Conservation (phyloP, 495 filamentous ascomycete genomes). For the Aspergillus funiculosus region DNA sequence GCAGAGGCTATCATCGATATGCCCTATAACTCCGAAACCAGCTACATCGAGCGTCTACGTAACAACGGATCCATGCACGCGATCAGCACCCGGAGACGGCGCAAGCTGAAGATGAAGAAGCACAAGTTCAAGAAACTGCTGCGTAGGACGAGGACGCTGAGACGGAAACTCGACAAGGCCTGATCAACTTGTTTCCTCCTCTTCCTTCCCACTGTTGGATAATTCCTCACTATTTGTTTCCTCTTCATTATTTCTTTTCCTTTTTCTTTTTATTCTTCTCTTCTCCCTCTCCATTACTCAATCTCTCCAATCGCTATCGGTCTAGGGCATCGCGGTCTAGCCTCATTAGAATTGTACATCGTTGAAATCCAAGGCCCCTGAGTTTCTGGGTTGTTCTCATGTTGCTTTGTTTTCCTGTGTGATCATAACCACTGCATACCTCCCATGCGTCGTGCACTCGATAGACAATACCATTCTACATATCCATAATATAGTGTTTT, state of each 20-base stretch:
- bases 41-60: conserved; percentile 38
- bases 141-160: conserved; percentile 80
- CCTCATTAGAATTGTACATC: conserved; percentile 2
- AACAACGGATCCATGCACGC: conserved; percentile 46
- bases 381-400: conserved; percentile 4
- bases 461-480: conserved; percentile 20
- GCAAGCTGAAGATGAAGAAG: conserved; percentile 99
- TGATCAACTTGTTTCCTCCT: conserved; percentile 19
- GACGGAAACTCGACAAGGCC: conserved; percentile 72
- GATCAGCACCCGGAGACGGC: conserved; percentile 81
- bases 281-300: background rate
- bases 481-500: background rate
- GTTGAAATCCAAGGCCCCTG: background rate
- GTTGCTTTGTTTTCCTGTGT: background rate
- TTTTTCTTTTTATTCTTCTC: conserved; percentile 1
- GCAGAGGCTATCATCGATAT: conserved; percentile 32
- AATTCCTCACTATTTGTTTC: conserved; percentile 2
- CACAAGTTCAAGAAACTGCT: conserved; percentile 99
- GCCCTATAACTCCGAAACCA: conserved; percentile 28
- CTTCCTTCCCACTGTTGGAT: background rate
- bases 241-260: background rate
- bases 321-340: background rate
- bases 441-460: conserved; percentile 2
- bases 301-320: conserved; percentile 3
- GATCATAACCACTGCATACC: conserved; percentile 8